Percentiles rank a stretch among this genome's conserved stretches.
phyloP scores from a whole-genome alignment of 805 yeast genomes.

The Lipomyces sp. region DNA sequence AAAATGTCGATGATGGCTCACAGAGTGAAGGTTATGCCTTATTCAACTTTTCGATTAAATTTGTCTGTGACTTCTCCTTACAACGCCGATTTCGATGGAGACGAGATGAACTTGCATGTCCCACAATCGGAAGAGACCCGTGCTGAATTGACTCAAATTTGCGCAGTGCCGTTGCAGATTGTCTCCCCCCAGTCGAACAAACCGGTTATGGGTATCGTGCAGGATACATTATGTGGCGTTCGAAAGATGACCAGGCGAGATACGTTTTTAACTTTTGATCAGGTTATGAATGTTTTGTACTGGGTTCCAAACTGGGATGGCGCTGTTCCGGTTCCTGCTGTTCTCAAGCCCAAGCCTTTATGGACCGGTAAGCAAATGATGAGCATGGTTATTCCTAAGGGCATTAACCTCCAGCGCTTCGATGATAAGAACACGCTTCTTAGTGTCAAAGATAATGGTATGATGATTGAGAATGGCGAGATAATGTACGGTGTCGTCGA shows the following conservation, averaged over 20 bases:
- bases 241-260: slow-evolving; percentile 94
- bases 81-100: slow-evolving; percentile 99
- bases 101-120: slow-evolving; percentile 98
- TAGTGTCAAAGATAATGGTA: slow-evolving; percentile 91
- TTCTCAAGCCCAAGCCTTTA: slow-evolving; percentile 87
- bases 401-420: slow-evolving; percentile 89
- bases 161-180: slow-evolving; percentile 97
- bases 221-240: slow-evolving; percentile 95
- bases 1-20: slow-evolving; percentile 99
- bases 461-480: slow-evolving; percentile 93
- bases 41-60: slow-evolving; percentile 93
- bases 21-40: slow-evolving; percentile 97
- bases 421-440: slow-evolving; percentile 82
- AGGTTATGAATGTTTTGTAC: slow-evolving; percentile 91
- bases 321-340: slow-evolving; percentile 91
- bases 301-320: slow-evolving; percentile 99
- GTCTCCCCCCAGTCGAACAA: slow-evolving; percentile 98
- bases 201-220: slow-evolving; percentile 99
- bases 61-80: slow-evolving; percentile 98
- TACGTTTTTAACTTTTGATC: slow-evolving; percentile 80
- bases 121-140: slow-evolving; percentile 98
- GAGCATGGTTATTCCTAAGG: slow-evolving; percentile 91
- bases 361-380: slow-evolving; percentile 97
- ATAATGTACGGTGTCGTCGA: slow-evolving; percentile 97
- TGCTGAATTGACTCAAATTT: slow-evolving; percentile 89